Evolutionary conservation across 306 rosid species (phyloP), one percentile per base, ranked within the genome.

Genomic region (Datisca glomerata): DNA sequence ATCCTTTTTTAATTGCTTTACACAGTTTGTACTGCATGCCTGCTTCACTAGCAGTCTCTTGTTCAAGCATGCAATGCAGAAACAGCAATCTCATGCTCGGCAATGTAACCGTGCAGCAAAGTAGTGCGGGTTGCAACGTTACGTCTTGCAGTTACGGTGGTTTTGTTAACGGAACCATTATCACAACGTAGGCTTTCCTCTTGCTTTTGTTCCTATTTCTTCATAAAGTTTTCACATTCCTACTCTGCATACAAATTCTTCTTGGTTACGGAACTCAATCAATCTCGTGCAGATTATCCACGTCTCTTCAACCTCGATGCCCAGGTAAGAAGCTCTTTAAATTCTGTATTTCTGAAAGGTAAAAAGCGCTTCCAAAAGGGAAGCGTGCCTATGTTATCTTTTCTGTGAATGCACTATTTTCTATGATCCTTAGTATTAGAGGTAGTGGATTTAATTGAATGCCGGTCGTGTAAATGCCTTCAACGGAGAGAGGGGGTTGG

Each of bases 11-110:
- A n/a, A n/a, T 60, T 35, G 45, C 40, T 41, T 34, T 43, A 34
- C 9, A 29, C 84, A 91, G 98, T 47, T 64, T 91, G 85, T 80
- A 84, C 56, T 91, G 98, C 70, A 81, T 73, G 92, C 96, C 98
- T 12, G 92, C 98, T 47, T 78, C 98, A 22, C 48, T 91, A 32
- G 92, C 96, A 3, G 98, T 75, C 68, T 84, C 96, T 33, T 91
- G 98, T 74, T 80, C 98, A 12, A 91, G 95, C 73, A 91, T 84
- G 98, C 96, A 91, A 62, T 91, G 98, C 41, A 75, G 46, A 57
- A 67, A 40, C 54, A 91, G 94, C 70, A 80, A 80, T 47, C 93
- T 91, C 41, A 84, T 84, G 80, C 72, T 91, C 1, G 98, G 98
- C 42, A 91, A 91, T 51, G 55, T 45, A 46, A 84, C 98, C 3